Percentiles rank a stretch among this genome's conserved stretches.
These are phyloP conservation scores for Aphanomyces cochlioides DNA, from an alignment of 352 stramenopile species.

Conservation along the genomic window DNA sequence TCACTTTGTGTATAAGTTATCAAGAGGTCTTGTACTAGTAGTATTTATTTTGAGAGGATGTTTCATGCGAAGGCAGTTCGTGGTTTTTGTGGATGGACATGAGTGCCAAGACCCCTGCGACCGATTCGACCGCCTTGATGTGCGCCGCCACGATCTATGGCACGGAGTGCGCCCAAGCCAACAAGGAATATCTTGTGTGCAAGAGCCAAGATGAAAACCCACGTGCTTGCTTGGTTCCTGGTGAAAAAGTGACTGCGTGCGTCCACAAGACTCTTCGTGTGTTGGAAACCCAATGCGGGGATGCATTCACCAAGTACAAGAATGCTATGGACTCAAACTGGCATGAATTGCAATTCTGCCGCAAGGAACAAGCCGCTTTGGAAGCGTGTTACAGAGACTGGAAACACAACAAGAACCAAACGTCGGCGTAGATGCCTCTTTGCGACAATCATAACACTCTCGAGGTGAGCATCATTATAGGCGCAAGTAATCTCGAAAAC, in stretches of 20 bases:
- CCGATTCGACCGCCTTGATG: slow-evolving; percentile 86
- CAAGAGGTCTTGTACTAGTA: not conserved
- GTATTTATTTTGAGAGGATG: slow-evolving; percentile 10
- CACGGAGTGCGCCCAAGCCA: slow-evolving; percentile 77
- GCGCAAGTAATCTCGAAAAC: not conserved
- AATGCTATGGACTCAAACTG: slow-evolving; percentile 86
- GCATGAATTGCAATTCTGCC: slow-evolving; percentile 78
- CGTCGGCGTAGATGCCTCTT: not conserved
- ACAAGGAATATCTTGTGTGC: slow-evolving; percentile 83
- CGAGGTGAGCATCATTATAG: slow-evolving; percentile 1
- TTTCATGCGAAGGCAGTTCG: slow-evolving; percentile 1
- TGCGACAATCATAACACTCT: not conserved
- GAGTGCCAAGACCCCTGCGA: slow-evolving; percentile 52
- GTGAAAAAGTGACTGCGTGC: slow-evolving; percentile 83
- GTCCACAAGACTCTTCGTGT: slow-evolving; percentile 82
- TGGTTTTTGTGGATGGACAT: slow-evolving; percentile 27
- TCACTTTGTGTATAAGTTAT: not conserved
- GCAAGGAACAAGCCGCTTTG: slow-evolving; percentile 82
- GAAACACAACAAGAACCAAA: slow-evolving; percentile 39
- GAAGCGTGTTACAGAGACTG: slow-evolving; percentile 80
- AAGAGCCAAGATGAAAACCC: slow-evolving; percentile 82
- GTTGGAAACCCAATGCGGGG: slow-evolving; percentile 78
- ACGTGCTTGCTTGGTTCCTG: slow-evolving; percentile 70
- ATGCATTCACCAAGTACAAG: slow-evolving; percentile 84
- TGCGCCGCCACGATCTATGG: slow-evolving; percentile 77